Conservation (phyloP, 495 filamentous ascomycete species). For the Annulohypoxylon bovei region DNA sequence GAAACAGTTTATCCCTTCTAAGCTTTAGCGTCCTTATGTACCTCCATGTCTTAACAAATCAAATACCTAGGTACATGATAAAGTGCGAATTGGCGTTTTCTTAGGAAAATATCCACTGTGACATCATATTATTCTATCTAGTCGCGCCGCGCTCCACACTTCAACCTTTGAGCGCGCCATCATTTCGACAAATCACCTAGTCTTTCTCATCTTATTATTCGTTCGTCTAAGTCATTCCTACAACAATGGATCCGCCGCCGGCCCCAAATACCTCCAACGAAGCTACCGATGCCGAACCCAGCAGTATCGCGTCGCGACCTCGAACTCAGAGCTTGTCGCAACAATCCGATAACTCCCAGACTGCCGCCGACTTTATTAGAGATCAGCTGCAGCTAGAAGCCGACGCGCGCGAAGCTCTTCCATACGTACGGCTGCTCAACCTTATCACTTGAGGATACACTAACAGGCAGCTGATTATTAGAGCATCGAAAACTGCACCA, state of each 20-base stretch:
- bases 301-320: constrained; percentile 34
- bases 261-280: constrained; percentile 30
- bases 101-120: constrained; percentile 24
- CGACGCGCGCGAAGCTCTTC: constrained; percentile 92
- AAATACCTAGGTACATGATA: background rate
- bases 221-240: background rate
- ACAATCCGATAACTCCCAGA: constrained; percentile 77
- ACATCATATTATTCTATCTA: constrained; percentile 24
- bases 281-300: constrained; percentile 35
- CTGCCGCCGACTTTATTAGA: constrained; percentile 91
- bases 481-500: constrained; percentile 93
- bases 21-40: background rate
- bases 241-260: constrained; percentile 46
- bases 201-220: background rate
- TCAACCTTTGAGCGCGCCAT: background rate
- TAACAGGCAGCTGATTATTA: constrained; percentile 45
- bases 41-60: background rate
- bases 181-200: background rate
- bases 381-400: constrained; percentile 90
- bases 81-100: constrained; percentile 5
- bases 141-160: constrained; percentile 18
- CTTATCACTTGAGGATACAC: constrained; percentile 5
- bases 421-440: constrained; percentile 70
- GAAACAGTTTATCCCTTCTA: background rate
- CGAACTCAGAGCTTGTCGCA: constrained; percentile 71